These are phyloP conservation scores for Cercospora brassicicola DNA, from an alignment of 2,329 filamentous ascomycete species.

Conservation along the genomic window DNA sequence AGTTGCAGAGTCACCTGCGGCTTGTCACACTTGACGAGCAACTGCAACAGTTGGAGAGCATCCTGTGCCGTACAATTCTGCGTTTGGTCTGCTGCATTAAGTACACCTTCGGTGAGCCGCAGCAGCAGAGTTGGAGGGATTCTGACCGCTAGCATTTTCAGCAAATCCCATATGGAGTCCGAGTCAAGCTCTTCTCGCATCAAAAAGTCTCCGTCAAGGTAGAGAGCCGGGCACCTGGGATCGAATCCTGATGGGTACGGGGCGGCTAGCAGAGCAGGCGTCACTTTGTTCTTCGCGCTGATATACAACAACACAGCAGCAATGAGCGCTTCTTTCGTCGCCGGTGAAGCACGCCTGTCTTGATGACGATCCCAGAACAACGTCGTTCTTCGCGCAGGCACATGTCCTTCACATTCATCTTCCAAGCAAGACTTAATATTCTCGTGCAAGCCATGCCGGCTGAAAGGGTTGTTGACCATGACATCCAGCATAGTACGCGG, in stretches of 20 bases:
- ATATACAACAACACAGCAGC: constrained; percentile 39
- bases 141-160: neutral
- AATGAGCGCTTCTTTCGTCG: constrained; percentile 39
- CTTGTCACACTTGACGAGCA: constrained; percentile 18
- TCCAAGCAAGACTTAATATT: neutral
- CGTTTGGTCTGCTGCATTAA: neutral
- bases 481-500: constrained; percentile 17
- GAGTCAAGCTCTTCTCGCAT: constrained; percentile 17
- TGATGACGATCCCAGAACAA: neutral
- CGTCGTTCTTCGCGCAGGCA: neutral
- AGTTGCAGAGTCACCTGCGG: constrained; percentile 17
- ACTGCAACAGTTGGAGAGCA: constrained; percentile 16
- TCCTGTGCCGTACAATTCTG: constrained; percentile 1
- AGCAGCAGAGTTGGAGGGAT: constrained; percentile 22
- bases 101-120: constrained; percentile 12
- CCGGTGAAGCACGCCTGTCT: constrained; percentile 1
- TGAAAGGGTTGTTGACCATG: constrained; percentile 7
- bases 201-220: constrained; percentile 40
- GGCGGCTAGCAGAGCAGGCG: constrained; percentile 29
- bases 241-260: constrained; percentile 34
- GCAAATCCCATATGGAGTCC: neutral
- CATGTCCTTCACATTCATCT: neutral
- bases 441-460: neutral
- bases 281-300: constrained; percentile 25
- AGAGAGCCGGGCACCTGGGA: constrained; percentile 38